A percentile compares a stretch with the other conserved stretches of the same genome.
Evolutionary conservation across 225 moss, liverwort and hornwort species (phyloP).

Genomic region (Pseudisothecium myosuroides): DNA sequence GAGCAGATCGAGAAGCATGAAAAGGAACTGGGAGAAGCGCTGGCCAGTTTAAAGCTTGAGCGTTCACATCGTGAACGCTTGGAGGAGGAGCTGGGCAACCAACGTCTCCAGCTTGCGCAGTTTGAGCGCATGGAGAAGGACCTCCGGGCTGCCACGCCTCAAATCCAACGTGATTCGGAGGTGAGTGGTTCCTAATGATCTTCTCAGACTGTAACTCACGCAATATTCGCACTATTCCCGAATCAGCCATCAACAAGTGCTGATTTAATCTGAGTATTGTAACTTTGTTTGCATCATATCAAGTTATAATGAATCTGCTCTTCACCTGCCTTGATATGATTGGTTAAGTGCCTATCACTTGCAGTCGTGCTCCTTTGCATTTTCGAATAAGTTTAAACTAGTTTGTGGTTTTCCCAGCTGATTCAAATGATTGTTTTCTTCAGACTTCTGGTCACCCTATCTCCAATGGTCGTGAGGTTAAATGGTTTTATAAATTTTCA

Average conservation of each 20-base stretch:
- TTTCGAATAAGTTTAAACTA: not conserved
- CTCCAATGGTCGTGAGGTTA: not conserved
- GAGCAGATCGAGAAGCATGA: conserved; percentile 24
- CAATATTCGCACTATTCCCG: not conserved
- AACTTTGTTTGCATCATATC: not conserved
- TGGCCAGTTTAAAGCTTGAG: conserved; percentile 13
- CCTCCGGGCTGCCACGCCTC: conserved; percentile 7
- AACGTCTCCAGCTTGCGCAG: conserved; percentile 18
- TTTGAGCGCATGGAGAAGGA: conserved; percentile 27
- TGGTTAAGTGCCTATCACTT: not conserved
- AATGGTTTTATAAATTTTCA: not conserved
- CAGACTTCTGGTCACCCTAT: not conserved
- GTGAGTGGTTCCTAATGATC: not conserved
- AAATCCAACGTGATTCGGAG: conserved; percentile 7
- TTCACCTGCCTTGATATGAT: not conserved
- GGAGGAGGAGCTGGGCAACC: conserved; percentile 29
- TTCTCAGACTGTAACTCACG: not conserved
- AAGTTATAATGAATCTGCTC: not conserved
- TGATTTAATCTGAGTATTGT: not conserved
- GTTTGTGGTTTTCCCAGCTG: not conserved
- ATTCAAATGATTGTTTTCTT: not conserved
- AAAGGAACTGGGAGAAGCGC: conserved; percentile 16
- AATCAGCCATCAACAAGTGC: not conserved
- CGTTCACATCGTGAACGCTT: conserved; percentile 19
- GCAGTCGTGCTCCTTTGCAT: not conserved